A percentile compares a stretch with the other conserved stretches of the same genome.
Conservation (phyloP, 371 early-diverging fungal species). For the Basidiobolus meristosporus region DNA sequence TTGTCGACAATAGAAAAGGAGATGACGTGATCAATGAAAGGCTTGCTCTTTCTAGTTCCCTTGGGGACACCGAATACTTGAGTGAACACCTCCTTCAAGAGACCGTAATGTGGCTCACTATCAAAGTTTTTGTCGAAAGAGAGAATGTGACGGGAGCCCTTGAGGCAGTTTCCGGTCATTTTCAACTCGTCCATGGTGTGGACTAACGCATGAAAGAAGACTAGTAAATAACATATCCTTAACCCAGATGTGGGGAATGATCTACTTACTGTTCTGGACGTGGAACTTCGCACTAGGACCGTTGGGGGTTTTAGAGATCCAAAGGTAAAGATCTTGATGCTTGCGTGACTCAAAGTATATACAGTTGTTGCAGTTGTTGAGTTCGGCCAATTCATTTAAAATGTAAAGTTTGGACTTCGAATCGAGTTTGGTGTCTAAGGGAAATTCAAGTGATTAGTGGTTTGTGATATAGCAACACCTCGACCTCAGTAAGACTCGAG, state of each 20-base stretch:
- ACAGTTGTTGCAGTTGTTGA: constrained; percentile 93
- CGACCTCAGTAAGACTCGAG: constrained; percentile 2
- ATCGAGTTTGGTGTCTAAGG: constrained; percentile 66
- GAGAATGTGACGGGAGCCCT: constrained; percentile 86
- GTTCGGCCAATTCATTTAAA: constrained; percentile 86
- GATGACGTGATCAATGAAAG: constrained; percentile 90
- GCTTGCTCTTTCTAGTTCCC: constrained; percentile 76
- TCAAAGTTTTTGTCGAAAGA: constrained; percentile 89
- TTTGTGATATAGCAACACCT: not conserved
- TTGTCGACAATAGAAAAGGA: constrained; percentile 77
- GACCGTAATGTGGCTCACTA: constrained; percentile 48
- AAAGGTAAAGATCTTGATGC: constrained; percentile 83
- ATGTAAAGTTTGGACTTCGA: constrained; percentile 71
- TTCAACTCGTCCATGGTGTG: constrained; percentile 97
- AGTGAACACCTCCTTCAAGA: constrained; percentile 79
- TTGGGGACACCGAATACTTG: constrained; percentile 79
- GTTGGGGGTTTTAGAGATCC: constrained; percentile 86
- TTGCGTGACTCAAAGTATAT: constrained; percentile 89
- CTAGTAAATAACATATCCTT: not conserved
- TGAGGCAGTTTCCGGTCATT: constrained; percentile 93
- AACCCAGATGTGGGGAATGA: no score
- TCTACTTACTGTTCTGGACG: constrained; percentile 63
- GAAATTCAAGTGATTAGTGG: not conserved
- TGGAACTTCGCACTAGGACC: constrained; percentile 91
- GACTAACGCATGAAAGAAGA: constrained; percentile 17